phyloP scores from a whole-genome alignment of 257 asterid species.

The Lycium ferocissimum region DNA sequence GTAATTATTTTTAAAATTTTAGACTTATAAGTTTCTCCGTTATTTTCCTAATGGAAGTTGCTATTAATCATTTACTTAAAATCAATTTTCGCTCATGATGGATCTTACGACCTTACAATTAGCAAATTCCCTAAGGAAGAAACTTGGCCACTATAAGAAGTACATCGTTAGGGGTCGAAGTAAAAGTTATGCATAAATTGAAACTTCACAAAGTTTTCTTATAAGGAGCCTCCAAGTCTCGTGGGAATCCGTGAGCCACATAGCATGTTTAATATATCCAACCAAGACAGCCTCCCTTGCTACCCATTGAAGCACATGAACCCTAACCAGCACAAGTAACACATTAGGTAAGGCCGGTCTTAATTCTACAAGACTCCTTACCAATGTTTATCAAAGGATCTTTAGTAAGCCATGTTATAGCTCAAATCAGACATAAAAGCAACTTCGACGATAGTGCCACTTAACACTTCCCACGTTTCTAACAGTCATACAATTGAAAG shows the following conservation, averaged over 20 bases:
- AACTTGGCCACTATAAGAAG: not conserved
- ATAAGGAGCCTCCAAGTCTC: not conserved
- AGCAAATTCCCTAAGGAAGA: not conserved
- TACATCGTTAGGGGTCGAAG: not conserved
- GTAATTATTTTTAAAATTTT: not conserved
- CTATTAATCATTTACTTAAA: slow-evolving; percentile 12
- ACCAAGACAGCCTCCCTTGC: slow-evolving; percentile 7
- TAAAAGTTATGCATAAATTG: not conserved
- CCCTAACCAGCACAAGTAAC: not conserved
- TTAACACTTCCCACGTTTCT: not conserved
- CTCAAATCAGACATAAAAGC: not conserved
- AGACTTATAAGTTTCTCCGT: slow-evolving; percentile 6
- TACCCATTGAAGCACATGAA: not conserved
- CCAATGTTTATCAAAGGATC: not conserved
- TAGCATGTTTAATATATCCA: slow-evolving; percentile 7
- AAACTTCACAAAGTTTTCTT: slow-evolving; percentile 8
- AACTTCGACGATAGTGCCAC: not conserved
- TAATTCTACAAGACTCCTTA: not conserved
- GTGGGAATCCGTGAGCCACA: slow-evolving; percentile 3
- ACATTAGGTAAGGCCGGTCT: not conserved
- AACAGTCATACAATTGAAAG: not conserved
- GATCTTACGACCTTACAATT: slow-evolving; percentile 15
- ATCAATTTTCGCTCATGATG: slow-evolving; percentile 13
- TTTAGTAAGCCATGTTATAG: not conserved
- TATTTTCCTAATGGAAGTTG: not conserved